Evolutionary conservation across 129 eudicot genomes (phyloP), one percentile per base, ranked within the genome.

Genomic region (Solidago caesia): DNA sequence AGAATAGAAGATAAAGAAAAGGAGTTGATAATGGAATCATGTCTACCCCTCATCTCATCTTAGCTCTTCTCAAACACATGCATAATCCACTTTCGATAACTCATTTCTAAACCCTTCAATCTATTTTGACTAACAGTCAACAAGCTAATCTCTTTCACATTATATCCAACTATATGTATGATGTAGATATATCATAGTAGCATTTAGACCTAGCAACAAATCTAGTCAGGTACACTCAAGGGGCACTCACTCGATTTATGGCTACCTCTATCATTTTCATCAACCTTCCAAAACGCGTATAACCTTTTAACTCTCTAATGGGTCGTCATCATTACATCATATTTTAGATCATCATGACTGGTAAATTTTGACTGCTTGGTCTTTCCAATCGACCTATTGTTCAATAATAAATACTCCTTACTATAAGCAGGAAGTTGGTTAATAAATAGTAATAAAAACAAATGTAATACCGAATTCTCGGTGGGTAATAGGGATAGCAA

Each of bases 1-100:
- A 61, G 14, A 27, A 61, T 11, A 25, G 15, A 29, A 13, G 8
- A 27, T 60, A 60, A 9, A 9, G 39, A 33, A 33, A 33, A 33
- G 16, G 13, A 52, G 4, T 5, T 61, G 15, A 0, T 27, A 7
- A 9, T 61, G 15, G 11, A 61, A 61, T 61, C n/a, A 4, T 15
- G 7, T 11, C 66, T 33, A 41, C 2, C 13, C 16, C 13, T 61
- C 14, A 61, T 13, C 29, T 25, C 60, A 69, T 48, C 62, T 14
- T 14, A 39, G 51, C 55, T 51, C 74, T 49, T 29, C 46, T 69
- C 60, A 69, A 51, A 39, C 26, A 69, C 29, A 29, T 68, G 59
- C 74, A 69, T 4, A 27, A 7, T 5, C 46, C 29, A 68, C 13
- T 39, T 69, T 69, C 47, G 48, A 66, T 44, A 21, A 33, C 0